Conservation (phyloP, 2,329 filamentous ascomycete genomes). For the Lasiodiplodia theobromae region DNA sequence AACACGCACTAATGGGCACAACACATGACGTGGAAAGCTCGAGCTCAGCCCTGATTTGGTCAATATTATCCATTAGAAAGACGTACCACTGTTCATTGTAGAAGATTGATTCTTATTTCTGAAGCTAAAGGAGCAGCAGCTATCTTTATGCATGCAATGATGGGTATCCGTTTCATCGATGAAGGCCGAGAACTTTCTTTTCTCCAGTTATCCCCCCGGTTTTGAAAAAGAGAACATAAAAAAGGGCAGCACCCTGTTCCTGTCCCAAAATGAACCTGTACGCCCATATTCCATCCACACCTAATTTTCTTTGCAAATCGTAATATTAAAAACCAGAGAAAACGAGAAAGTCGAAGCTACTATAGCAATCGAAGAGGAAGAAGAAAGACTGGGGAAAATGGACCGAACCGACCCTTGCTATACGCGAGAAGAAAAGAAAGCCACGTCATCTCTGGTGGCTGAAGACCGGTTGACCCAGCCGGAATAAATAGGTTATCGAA, state of each 20-base stretch:
- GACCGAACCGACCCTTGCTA: neutral
- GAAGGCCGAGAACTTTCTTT: neutral
- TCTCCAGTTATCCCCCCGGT: neutral
- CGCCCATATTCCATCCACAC: neutral
- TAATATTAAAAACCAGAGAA: neutral
- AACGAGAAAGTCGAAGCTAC: neutral
- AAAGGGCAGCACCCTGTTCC: neutral
- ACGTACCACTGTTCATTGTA: neutral
- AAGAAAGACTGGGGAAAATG: too few species aligned
- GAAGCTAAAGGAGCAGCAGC: neutral
- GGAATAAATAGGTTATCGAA: neutral
- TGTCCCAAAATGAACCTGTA: neutral
- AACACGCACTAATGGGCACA: too few species aligned
- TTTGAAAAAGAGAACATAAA: neutral
- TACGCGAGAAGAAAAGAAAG: constrained; percentile 1
- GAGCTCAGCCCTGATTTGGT: too few species aligned
- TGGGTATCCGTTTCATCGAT: constrained; percentile 23
- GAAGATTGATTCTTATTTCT: neutral
- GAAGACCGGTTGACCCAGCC: neutral
- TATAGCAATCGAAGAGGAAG: neutral
- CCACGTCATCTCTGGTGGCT: neutral
- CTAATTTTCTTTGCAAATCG: neutral
- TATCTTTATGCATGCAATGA: constrained; percentile 10
- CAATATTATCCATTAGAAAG: too few species aligned
- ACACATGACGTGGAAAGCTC: too few species aligned